A percentile compares a stretch with the other conserved stretches of the same genome.
phyloP scores from a whole-genome alignment of 169 alveolate species.

The Plasmodium cynomolgi region DNA sequence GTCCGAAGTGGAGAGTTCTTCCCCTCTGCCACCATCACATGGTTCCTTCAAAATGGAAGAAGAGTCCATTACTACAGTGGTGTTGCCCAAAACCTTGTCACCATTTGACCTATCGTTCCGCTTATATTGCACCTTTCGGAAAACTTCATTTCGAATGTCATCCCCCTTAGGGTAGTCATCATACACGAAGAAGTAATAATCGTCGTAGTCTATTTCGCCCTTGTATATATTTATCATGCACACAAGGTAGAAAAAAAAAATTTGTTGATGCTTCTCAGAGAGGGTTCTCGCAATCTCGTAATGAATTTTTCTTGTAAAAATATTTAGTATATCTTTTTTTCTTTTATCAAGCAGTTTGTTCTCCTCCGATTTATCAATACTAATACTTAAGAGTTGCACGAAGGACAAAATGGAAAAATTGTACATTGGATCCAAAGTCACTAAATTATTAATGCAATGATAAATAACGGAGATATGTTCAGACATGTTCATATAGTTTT shows the following conservation, averaged over 20 bases:
- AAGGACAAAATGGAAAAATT: conserved; percentile 55
- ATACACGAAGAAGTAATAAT: conserved; percentile 53
- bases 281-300: conserved; percentile 60
- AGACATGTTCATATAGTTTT: conserved; percentile 58
- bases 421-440: conserved; percentile 34
- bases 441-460: conserved; percentile 28
- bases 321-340: conserved; percentile 66
- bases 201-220: conserved; percentile 57
- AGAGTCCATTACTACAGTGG: neutral
- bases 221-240: conserved; percentile 71
- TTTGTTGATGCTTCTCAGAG: conserved; percentile 67
- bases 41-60: neutral
- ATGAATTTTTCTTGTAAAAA: conserved; percentile 50
- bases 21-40: neutral
- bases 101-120: neutral
- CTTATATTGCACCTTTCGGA: conserved; percentile 16
- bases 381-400: conserved; percentile 32
- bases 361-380: conserved; percentile 73
- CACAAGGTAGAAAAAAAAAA: conserved; percentile 59
- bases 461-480: conserved; percentile 57
- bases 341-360: conserved; percentile 62
- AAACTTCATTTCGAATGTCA: conserved; percentile 27
- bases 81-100: neutral
- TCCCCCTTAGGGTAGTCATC: conserved; percentile 13
- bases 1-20: neutral